phyloP scores from a whole-genome alignment of 1,284 basidiomycete species.

The Puccinia horiana region DNA sequence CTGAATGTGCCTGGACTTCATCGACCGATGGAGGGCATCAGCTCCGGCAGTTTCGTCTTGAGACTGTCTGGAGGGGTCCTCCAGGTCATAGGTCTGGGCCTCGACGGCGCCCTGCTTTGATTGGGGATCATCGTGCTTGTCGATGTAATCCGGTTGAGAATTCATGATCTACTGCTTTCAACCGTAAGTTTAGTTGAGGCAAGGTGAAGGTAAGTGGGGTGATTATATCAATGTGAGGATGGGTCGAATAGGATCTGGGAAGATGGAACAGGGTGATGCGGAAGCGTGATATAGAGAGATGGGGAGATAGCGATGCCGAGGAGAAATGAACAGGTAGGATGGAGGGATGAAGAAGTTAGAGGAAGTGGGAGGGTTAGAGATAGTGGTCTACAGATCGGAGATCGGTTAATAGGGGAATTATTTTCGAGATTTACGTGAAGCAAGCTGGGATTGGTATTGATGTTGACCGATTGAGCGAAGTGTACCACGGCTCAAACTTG shows the following conservation, averaged over 20 bases:
- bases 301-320: background rate
- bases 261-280: background rate
- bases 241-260: background rate
- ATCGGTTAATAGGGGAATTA: background rate
- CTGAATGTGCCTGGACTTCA: slow-evolving; percentile 38
- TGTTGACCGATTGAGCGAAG: no score
- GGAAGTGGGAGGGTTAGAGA: background rate
- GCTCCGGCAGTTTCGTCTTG: slow-evolving; percentile 11
- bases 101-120: background rate
- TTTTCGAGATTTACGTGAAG: background rate
- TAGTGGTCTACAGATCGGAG: background rate
- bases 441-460: background rate
- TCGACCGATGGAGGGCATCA: slow-evolving; percentile 13
- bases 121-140: background rate
- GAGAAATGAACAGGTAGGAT: background rate
- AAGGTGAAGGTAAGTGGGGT: background rate
- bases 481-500: background rate
- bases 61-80: background rate
- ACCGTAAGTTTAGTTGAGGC: no score
- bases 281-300: background rate
- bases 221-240: background rate
- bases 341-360: background rate
- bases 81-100: slow-evolving; percentile 3
- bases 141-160: background rate
- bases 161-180: background rate